Evolutionary conservation across 1,284 basidiomycete species (phyloP).

Genomic region (Rhodofomes roseus): DNA sequence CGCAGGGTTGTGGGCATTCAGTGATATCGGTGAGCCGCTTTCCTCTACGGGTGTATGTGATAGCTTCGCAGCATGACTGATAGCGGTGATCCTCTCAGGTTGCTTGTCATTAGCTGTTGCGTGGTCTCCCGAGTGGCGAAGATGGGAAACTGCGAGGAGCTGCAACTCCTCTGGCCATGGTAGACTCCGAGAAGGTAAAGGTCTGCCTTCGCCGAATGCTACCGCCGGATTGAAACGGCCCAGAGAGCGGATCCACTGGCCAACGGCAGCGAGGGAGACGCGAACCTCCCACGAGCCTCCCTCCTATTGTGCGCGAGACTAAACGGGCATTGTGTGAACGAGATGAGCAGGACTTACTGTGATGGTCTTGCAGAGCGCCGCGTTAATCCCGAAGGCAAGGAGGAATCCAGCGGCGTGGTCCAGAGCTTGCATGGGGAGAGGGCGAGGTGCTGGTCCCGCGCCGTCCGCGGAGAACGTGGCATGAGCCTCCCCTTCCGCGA

Average conservation of each 20-base stretch:
- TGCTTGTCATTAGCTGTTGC: not conserved
- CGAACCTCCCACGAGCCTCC: conserved; percentile 63
- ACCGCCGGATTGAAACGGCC: conserved; percentile 40
- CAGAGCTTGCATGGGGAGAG: conserved; percentile 59
- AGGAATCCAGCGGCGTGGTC: conserved; percentile 63
- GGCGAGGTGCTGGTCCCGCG: conserved; percentile 32
- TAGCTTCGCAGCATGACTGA: conserved; percentile 46
- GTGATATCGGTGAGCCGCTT: conserved; percentile 32
- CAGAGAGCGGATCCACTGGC: conserved; percentile 53
- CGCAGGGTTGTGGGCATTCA: conserved; percentile 29
- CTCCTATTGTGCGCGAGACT: conserved; percentile 35
- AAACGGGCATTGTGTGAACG: not conserved
- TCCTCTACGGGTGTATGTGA: conserved; percentile 42
- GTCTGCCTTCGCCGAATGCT: conserved; percentile 37
- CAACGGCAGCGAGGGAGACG: conserved; percentile 54
- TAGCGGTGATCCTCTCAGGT: conserved; percentile 35
- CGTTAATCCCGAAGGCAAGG: conserved; percentile 56
- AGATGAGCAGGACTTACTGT: conserved; percentile 33
- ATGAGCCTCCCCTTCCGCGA: conserved; percentile 51
- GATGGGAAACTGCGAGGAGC: conserved; percentile 26
- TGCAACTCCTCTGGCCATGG: conserved; percentile 38
- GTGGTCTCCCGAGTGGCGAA: conserved; percentile 18
- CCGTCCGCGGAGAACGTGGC: conserved; percentile 25
- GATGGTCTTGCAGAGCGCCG: conserved; percentile 50
- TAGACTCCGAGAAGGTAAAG: conserved; percentile 32